A percentile compares a stretch with the other conserved stretches of the same genome.
Evolutionary conservation across 495 filamentous ascomycete genomes (phyloP).

Genomic region (Penicillium daleae): DNA sequence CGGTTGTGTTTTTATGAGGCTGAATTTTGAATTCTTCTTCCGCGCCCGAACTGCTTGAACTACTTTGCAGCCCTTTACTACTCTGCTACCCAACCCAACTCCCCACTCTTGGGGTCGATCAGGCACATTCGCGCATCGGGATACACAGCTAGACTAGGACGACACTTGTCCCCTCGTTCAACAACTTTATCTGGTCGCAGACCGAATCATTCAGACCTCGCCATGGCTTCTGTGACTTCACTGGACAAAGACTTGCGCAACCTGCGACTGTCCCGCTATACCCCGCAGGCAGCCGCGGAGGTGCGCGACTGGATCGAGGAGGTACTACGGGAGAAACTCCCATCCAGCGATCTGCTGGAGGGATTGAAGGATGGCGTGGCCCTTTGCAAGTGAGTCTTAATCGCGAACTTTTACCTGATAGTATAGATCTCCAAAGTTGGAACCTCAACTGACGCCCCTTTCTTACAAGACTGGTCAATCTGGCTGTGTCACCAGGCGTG

Average conservation of each 20-base stretch:
- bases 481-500: constrained; percentile 77
- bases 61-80: constrained; percentile 6
- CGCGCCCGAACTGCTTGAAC: constrained; percentile 2
- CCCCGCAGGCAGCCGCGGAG: constrained; percentile 86
- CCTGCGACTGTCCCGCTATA: constrained; percentile 91
- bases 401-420: not conserved
- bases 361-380: constrained; percentile 85
- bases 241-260: constrained; percentile 95
- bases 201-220: constrained; percentile 17
- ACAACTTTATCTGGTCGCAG: not conserved
- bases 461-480: constrained; percentile 74
- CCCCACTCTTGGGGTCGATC: constrained; percentile 28
- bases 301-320: constrained; percentile 86
- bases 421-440: constrained; percentile 4
- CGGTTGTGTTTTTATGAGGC: not conserved
- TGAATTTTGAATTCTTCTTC: not conserved
- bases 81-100: constrained; percentile 32
- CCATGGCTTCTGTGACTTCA: constrained; percentile 92
- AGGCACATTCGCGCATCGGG: constrained; percentile 31
- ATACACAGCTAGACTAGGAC: constrained; percentile 19
- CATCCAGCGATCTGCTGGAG: constrained; percentile 77
- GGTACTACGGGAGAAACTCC: constrained; percentile 71
- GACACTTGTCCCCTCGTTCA: constrained; percentile 10
- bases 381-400: constrained; percentile 77
- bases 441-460: constrained; percentile 22